Base-by-base conservation (phyloP, 768 basidiomycete species). In the Tricholoma sp. region DNA sequence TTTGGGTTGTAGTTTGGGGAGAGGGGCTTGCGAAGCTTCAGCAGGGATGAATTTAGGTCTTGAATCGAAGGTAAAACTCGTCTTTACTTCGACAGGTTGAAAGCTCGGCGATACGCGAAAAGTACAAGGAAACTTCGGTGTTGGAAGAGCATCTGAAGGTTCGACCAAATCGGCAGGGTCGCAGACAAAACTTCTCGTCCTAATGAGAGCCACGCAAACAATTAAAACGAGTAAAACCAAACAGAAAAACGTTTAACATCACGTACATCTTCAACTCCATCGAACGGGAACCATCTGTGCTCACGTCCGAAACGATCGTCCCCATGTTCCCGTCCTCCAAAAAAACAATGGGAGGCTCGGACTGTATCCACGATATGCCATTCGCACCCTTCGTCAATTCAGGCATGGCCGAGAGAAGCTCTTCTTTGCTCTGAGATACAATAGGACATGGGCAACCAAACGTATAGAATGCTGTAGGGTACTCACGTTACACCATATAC, bases 401-500 rank as follows among this genome's bases (percentile, higher is more conserved):
- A 13, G 64, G 64, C 29, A 60, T 31, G 11, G 64, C 62, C 2
- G 62, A 57, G 9, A 57, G 24, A 31, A 65, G 52, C 41, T 65
- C 64, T 41, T 63, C 63, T 52, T 60, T 63, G 18, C 61, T 61
- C 63, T 64, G 39, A 44, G 18, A 57, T 12, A 13, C 3, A 15
- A 20, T 6, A 34, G 4, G 10, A 4, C 1, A 28, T 44, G 15
- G 47, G 20, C 11, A 51, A 17, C 37, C 13, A 51, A n/a, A 17
- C 34, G 8, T 31, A 3, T 7, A n/a, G 12, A 18, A 4, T 20
- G 8, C 24, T 15, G 47, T 45, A 50, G 18, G 8, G 9, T 56
- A 7, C 47, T 59, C 55, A 64, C 63, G 39, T 55, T 44, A 18
- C 58, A 60, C 63, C 63, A 64, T n/a, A 62, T 56, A 9, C 47